Evolutionary conservation across 139 green algal species (phyloP).

Genomic region (Pseudopediastrum boryanum): DNA sequence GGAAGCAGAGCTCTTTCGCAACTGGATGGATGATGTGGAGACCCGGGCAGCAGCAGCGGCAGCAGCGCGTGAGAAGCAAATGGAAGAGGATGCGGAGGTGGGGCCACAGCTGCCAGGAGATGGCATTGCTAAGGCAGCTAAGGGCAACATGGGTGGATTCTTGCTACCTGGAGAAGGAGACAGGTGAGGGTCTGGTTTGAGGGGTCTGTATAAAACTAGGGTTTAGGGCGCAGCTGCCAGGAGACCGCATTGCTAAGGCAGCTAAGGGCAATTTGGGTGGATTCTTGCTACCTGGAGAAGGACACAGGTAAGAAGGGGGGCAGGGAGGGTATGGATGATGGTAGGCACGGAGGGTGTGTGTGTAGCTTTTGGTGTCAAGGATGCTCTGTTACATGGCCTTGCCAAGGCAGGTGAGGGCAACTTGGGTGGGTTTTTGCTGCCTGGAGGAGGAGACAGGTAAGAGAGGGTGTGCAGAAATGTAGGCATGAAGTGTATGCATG

Average conservation of each 20-base stretch:
- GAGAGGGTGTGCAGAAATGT: too few species aligned
- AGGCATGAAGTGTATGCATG: too few species aligned
- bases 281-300: slow-evolving; percentile 39
- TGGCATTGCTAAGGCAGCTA: not conserved
- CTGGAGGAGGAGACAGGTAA: slow-evolving; percentile 54
- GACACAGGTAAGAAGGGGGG: slow-evolving; percentile 30
- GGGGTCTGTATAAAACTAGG: not conserved
- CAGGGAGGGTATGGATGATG: too few species aligned
- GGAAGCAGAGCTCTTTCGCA: slow-evolving; percentile 66
- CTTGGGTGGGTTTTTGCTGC: slow-evolving; percentile 69
- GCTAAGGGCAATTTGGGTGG: slow-evolving; percentile 17
- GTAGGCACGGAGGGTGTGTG: too few species aligned
- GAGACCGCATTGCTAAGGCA: not conserved
- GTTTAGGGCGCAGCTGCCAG: too few species aligned
- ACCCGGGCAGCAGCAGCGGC: slow-evolving; percentile 36
- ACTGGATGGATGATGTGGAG: slow-evolving; percentile 49
- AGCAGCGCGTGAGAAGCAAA: slow-evolving; percentile 39
- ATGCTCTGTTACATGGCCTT: too few species aligned
- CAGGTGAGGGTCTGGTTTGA: not conserved
- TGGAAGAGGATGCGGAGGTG: slow-evolving; percentile 60
- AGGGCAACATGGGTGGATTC: slow-evolving; percentile 23
- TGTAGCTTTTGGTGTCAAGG: too few species aligned
- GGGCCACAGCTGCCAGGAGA: slow-evolving; percentile 61
- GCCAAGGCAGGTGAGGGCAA: slow-evolving; percentile 31
- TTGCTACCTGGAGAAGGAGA: slow-evolving; percentile 41